Evolutionary conservation across 768 basidiomycete genomes (phyloP).

Genomic region (Boletus sensibilis): DNA sequence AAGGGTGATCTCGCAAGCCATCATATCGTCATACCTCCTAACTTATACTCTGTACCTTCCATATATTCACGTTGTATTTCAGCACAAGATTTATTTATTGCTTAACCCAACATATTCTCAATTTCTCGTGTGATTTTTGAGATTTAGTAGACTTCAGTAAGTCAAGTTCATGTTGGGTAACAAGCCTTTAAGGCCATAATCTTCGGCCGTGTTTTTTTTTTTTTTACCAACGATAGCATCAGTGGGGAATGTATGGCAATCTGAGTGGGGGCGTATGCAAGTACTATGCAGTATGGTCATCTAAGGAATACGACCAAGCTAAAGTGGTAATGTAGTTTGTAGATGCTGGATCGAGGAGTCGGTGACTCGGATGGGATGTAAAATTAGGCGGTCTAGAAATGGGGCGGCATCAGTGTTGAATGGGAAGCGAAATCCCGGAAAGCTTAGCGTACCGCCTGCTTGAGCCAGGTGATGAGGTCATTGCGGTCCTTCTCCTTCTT

Average conservation of each 20-base stretch:
- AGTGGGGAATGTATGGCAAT: slow-evolving; percentile 15
- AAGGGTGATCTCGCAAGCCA: neutral
- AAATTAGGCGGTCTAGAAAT: slow-evolving; percentile 28
- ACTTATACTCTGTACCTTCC: slow-evolving; percentile 1
- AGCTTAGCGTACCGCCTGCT: slow-evolving; percentile 57
- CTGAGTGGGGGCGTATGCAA: slow-evolving; percentile 33
- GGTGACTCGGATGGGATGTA: slow-evolving; percentile 11
- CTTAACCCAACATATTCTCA: neutral
- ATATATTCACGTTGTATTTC: neutral
- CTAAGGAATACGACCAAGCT: slow-evolving; percentile 37
- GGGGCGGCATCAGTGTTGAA: neutral
- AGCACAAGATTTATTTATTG: slow-evolving; percentile 9
- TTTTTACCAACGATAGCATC: neutral
- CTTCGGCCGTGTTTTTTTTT: too few relatives aligned
- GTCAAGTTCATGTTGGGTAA: neutral
- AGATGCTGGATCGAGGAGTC: slow-evolving; percentile 13
- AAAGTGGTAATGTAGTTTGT: slow-evolving; percentile 19
- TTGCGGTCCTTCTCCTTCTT: slow-evolving; percentile 99
- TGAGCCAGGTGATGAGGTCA: slow-evolving; percentile 86
- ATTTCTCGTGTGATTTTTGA: neutral
- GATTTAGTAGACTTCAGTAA: neutral
- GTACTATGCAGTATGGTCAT: slow-evolving; percentile 27
- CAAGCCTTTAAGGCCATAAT: neutral
- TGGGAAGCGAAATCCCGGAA: neutral
- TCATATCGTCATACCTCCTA: neutral